These are phyloP conservation scores for Suillus subluteus DNA, from an alignment of 768 basidiomycete genomes.

Conservation along the genomic window DNA sequence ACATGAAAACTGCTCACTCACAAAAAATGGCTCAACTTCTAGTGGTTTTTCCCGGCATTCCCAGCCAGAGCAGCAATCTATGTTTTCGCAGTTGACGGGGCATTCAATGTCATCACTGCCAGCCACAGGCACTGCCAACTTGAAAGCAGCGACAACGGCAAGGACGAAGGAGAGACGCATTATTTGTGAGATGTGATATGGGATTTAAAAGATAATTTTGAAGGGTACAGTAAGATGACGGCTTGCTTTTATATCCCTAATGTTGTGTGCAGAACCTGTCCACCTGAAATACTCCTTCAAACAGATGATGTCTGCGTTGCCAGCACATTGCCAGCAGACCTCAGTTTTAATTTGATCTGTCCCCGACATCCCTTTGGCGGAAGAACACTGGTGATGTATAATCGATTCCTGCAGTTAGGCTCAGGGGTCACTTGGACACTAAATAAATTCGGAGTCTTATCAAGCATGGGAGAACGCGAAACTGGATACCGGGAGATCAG, in stretches of 20 bases:
- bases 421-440: no score
- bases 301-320: neutral
- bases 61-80: no score
- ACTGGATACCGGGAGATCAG: neutral
- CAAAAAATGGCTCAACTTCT: no score
- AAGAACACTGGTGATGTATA: no score
- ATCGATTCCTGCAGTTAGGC: no score
- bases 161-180: neutral
- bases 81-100: no score
- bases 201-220: no score
- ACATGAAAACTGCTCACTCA: neutral
- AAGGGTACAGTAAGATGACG: neutral
- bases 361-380: no score
- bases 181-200: neutral
- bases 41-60: no score
- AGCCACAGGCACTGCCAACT: neutral
- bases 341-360: no score
- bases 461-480: neutral
- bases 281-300: neutral
- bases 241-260: neutral
- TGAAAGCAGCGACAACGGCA: neutral
- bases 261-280: neutral
- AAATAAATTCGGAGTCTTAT: no score
- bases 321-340: neutral
- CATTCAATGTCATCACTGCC: neutral